These are phyloP conservation scores for bread wheat (Triticum aestivum) DNA, from an alignment of 176 grass and related monocot genomes.

Conservation along the genomic window DNA sequence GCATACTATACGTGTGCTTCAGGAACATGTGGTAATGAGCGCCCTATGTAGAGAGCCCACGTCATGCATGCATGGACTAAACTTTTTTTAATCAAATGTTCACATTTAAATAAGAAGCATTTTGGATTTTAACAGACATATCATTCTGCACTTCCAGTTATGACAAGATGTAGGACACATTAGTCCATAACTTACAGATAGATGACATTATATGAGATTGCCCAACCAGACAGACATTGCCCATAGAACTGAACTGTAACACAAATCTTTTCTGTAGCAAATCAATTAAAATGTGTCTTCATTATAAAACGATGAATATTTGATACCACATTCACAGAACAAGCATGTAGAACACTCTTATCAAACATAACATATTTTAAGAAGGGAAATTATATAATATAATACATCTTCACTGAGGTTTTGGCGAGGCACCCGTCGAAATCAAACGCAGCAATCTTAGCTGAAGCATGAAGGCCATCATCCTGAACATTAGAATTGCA, in stretches of 20 bases:
- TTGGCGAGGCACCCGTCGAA: slow-evolving; percentile 91
- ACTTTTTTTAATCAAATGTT: not conserved
- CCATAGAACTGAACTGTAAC: not conserved
- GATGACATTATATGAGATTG: not conserved
- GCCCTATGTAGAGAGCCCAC: not conserved
- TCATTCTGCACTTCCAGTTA: not conserved
- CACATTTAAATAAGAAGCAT: not conserved
- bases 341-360: slow-evolving; percentile 6
- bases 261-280: slow-evolving; percentile 10
- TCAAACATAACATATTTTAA: slow-evolving; percentile 8
- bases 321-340: not conserved
- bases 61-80: not conserved
- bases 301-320: not conserved
- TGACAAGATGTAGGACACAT: not conserved
- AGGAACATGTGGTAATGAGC: not conserved
- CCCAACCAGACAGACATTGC: not conserved
- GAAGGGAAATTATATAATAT: not conserved
- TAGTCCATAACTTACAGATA: not conserved
- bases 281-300: not conserved
- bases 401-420: slow-evolving; percentile 77
- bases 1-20: not conserved
- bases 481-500: slow-evolving; percentile 43
- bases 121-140: not conserved
- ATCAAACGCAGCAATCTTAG: slow-evolving; percentile 98
- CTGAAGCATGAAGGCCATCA: slow-evolving; percentile 65